Evolutionary conservation across 2,329 filamentous ascomycete genomes (phyloP), one percentile per base, ranked within the genome.

Genomic region (Lasiodiplodia hormozganensis): DNA sequence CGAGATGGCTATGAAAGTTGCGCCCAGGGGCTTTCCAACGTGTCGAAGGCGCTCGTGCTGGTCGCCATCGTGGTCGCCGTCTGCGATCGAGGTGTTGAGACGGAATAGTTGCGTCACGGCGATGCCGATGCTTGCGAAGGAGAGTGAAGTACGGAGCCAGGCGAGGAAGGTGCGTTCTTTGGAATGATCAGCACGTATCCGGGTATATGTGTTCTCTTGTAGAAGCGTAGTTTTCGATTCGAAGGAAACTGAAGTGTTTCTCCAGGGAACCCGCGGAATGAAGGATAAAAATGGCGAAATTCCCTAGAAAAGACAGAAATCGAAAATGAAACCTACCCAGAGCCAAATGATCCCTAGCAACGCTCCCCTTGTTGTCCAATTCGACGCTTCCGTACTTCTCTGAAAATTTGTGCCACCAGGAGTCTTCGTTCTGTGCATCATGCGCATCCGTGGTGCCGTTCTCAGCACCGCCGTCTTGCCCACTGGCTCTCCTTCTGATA

Each of bases 41-140:
- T 86, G 86, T 53, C 88, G 85, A 60, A 92, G 81, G 16, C 25
- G 40, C 16, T 62, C 58, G 43, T 73, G 78, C 16, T 52, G 34
- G 7, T 65, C 21, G 38, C 36, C 25, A 14, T 18, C 14, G 25
- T 49, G 25, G 36, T 52, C 47, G 40, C 80, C 75, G 34, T 43
- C 5, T 25, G 53, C 11, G 51, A 91, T 82, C 10, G 88, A 86
- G 0, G 89, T 91, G 82, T 94, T 94, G 68, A 96, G 88, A 31
- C 92, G 90, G 82, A 96, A 95, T 58, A 96, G 87, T 78, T 96
- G 92, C 1, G 92, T 95, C 51, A 96, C 87, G 53, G 92, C 92
- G 69, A 96, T 92, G 68, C 92, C 92, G 72, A 96, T 95, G 40
- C 88, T 91, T 12, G 92, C 91, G 75, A 96, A 96, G 28, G 91